Evolutionary conservation across 805 yeast genomes (phyloP), one percentile per base, ranked within the genome.

Genomic region (Saitoella complicata): DNA sequence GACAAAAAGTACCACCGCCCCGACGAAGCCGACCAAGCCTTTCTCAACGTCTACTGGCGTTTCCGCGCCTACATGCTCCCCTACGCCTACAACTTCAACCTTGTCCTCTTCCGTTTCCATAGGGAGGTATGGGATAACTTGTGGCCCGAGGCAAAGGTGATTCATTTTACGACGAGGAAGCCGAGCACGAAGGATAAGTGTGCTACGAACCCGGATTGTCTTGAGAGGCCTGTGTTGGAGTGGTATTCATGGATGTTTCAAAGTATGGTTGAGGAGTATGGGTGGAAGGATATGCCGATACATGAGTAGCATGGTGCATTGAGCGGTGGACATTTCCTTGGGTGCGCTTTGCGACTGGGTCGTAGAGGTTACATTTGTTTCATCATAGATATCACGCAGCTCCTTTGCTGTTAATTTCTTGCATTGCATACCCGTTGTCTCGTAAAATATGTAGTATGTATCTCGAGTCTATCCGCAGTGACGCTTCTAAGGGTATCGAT

Each of bases 1-100:
- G 57, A 54, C 43, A 55, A 53, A n/a, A 45, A 41, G 13, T 51
- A 54, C 53, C 55, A 54, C 40, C 41, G 53, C 12, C 57, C 57
- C 5, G 52, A 54, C 39, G 57, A 52, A 30, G 55, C 55, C 4
- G 57, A 54, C 36, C 57, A 54, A 44, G 57, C 54, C 1, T 52
- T 54, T 31, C 40, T 54, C 33, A 52, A 52, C 45, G 52, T 48
- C 8, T 53, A 47, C 39, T 54, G 46, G 43, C 30, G 44, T 37
- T 47, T 45, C 40, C 42, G 54, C n/a, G 50, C 47, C 40, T 53
- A 44, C 31, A 50, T 46, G 1, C 44, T 54, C 21, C 57, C 57
- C 10, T 52, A 47, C 47, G 52, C 47, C 41, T 54, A 54, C 46
- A 54, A 54, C 43, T 49, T 47, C 41, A 54, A 54, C 46, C 43